Conservation (phyloP, 805 yeast genomes). For the Lachancea lanzarotensis region DNA sequence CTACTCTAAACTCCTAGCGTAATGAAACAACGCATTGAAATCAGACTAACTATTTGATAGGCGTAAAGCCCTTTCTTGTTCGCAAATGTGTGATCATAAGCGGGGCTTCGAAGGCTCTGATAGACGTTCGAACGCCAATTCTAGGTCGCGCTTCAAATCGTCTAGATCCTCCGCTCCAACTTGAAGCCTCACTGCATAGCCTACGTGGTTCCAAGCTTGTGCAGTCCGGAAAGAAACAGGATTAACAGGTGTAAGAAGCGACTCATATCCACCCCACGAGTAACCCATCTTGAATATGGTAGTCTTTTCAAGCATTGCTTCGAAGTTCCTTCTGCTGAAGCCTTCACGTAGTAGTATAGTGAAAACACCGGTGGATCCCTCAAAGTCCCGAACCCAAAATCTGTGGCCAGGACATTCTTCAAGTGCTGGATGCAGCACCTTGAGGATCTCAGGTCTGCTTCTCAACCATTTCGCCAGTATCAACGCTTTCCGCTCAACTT, state of each 20-base stretch:
- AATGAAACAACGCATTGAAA: too few relatives aligned
- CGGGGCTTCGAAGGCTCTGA: not conserved
- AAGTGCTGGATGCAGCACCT: conserved; percentile 13
- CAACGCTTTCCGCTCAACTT: conserved; percentile 7
- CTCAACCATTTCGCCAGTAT: conserved; percentile 8
- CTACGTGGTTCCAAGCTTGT: conserved; percentile 2
- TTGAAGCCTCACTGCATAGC: conserved; percentile 10
- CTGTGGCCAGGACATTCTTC: conserved; percentile 12
- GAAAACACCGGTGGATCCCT: conserved; percentile 13
- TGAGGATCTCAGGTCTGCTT: conserved; percentile 7
- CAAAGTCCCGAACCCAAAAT: conserved; percentile 1
- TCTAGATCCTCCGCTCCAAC: conserved; percentile 10
- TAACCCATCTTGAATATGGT: conserved; percentile 10
- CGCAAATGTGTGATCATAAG: too few relatives aligned
- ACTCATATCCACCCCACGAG: conserved; percentile 16
- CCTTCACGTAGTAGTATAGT: conserved; percentile 10
- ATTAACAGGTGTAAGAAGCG: conserved; percentile 9
- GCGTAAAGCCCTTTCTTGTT: too few relatives aligned
- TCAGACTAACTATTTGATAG: too few relatives aligned
- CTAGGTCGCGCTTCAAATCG: conserved; percentile 4
- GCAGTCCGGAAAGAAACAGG: conserved; percentile 2
- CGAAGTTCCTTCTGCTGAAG: conserved; percentile 3
- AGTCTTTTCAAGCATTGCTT: conserved; percentile 10
- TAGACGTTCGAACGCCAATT: conserved; percentile 7
- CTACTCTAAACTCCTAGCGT: too few relatives aligned